These are phyloP conservation scores for Coemansia sp. DNA, from an alignment of 192 early-diverging fungal species.

Conservation along the genomic window DNA sequence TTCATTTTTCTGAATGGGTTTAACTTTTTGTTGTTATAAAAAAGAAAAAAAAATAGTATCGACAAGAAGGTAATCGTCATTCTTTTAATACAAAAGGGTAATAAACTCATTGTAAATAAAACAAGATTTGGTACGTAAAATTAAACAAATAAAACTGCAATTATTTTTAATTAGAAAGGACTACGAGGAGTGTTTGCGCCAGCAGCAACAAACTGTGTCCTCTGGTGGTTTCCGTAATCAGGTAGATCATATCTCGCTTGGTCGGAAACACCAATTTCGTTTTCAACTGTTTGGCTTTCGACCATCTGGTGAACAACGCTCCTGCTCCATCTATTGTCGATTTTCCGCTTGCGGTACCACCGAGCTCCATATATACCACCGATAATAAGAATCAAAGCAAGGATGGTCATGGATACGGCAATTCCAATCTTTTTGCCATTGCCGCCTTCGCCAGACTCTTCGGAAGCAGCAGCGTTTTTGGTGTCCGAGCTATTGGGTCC, in stretches of 20 bases:
- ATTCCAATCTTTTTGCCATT: conserved; percentile 12
- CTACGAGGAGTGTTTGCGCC: conserved; percentile 13
- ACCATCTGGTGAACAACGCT: conserved; percentile 35
- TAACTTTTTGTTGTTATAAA: neutral
- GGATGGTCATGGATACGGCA: conserved; percentile 8
- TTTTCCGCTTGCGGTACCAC: conserved; percentile 28
- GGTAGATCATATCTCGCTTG: conserved; percentile 29
- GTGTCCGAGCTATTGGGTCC: neutral
- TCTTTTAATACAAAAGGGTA: no score
- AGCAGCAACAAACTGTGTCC: conserved; percentile 37
- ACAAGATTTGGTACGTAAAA: neutral
- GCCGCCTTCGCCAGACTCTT: neutral
- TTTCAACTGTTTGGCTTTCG: conserved; percentile 40
- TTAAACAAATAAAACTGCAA: neutral
- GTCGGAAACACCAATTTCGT: conserved; percentile 22
- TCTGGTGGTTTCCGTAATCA: conserved; percentile 36
- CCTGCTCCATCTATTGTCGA: conserved; percentile 23
- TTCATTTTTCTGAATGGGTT: no score
- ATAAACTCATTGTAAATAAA: no score
- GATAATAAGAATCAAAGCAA: conserved; percentile 19
- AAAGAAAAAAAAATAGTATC: neutral
- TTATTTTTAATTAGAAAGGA: neutral
- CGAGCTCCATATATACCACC: conserved; percentile 19
- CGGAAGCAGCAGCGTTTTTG: neutral
- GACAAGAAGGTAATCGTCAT: neutral